Percentiles rank a stretch among this genome's conserved stretches.
Evolutionary conservation across 257 asterid genomes (phyloP).

Genomic region (Knoxia roxburghii): DNA sequence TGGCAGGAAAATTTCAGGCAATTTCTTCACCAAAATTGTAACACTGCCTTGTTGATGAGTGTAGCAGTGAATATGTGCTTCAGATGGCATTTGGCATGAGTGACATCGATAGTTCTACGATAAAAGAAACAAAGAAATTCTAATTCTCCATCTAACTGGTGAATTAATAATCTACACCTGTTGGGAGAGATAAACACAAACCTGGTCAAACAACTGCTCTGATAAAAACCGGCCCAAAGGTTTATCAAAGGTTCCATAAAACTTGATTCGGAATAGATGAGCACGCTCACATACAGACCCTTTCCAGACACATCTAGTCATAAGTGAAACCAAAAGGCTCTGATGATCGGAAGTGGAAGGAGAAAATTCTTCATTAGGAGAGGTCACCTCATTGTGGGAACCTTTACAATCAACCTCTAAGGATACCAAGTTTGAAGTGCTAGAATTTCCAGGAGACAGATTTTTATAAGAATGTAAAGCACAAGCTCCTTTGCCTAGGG

Average conservation of each 20-base stretch:
- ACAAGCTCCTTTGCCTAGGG: conserved; percentile 23
- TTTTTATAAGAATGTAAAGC: conserved; percentile 30
- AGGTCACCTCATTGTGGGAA: conserved; percentile 27
- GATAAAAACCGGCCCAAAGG: conserved; percentile 68
- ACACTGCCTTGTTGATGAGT: conserved; percentile 78
- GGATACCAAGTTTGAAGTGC: conserved; percentile 22
- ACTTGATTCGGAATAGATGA: conserved; percentile 68
- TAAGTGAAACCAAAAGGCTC: conserved; percentile 78
- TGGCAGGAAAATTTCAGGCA: conserved; percentile 46
- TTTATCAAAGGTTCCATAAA: conserved; percentile 65
- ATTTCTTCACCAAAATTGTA: conserved; percentile 58
- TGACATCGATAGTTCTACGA: conserved; percentile 49
- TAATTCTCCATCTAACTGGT: not conserved
- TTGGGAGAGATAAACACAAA: conserved; percentile 33
- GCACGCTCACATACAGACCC: conserved; percentile 75
- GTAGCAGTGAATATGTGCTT: conserved; percentile 71
- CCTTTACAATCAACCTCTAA: conserved; percentile 27
- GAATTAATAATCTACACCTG: not conserved
- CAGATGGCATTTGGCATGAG: conserved; percentile 70
- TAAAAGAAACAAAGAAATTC: conserved; percentile 17
- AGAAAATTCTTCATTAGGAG: conserved; percentile 50
- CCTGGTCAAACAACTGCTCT: conserved; percentile 70
- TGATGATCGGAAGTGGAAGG: conserved; percentile 60
- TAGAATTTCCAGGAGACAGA: conserved; percentile 22
- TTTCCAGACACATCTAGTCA: conserved; percentile 62